Conservation (phyloP, 148 eudicot species). For the Amaranthus hypochondriacus region DNA sequence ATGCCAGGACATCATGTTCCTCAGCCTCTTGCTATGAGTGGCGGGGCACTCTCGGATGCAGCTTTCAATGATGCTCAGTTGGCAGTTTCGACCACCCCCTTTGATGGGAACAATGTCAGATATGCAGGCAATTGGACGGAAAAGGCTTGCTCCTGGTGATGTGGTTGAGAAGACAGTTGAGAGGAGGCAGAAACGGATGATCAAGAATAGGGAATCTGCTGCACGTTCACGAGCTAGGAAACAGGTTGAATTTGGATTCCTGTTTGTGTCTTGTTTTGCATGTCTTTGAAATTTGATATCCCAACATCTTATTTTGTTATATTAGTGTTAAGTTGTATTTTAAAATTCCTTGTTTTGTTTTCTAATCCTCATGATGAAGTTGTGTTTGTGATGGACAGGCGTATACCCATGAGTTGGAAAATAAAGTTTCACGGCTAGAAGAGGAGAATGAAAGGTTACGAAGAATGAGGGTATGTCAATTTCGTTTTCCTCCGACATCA, state of each 20-base stretch:
- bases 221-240: conserved; percentile 97
- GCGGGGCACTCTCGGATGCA: conserved; percentile 46
- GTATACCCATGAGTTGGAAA: conserved; percentile 91
- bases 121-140: conserved; percentile 66
- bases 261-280: background rate
- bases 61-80: conserved; percentile 51
- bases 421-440: conserved; percentile 82
- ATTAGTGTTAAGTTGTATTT: background rate
- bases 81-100: conserved; percentile 51
- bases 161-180: conserved; percentile 84
- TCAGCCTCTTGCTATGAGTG: conserved; percentile 42
- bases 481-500: background rate
- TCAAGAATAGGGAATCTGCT: conserved; percentile 94
- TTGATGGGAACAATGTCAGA: conserved; percentile 71
- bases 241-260: conserved; percentile 45
- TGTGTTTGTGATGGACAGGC: conserved; percentile 51
- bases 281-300: background rate
- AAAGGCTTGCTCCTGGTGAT: conserved; percentile 64
- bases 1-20: conserved; percentile 61
- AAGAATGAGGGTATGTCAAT: conserved; percentile 52
- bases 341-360: conserved; percentile 2
- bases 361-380: background rate
- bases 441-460: conserved; percentile 87
- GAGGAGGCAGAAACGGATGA: conserved; percentile 97
- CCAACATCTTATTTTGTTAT: background rate